Conservation (phyloP, 2,329 filamentous ascomycete genomes). For the Geosmithia putterillii region DNA sequence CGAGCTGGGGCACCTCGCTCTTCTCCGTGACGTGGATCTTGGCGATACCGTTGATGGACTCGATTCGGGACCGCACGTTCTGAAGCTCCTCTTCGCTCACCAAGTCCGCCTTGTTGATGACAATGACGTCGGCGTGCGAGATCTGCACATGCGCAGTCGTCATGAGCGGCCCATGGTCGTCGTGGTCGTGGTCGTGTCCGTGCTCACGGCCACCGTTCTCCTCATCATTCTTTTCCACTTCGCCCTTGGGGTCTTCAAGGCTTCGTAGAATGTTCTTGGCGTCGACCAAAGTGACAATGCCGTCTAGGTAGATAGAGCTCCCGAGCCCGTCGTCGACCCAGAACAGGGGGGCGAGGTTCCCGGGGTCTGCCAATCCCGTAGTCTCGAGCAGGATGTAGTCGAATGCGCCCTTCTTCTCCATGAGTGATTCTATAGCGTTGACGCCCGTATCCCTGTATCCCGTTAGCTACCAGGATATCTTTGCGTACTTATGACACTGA, state of each 20-base stretch:
- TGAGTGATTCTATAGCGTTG: slow-evolving; percentile 86
- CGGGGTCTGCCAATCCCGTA: slow-evolving; percentile 87
- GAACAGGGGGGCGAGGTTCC: slow-evolving; percentile 89
- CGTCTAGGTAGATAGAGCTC: slow-evolving; percentile 91
- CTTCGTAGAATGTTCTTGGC: slow-evolving; percentile 81
- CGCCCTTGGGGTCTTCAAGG: slow-evolving; percentile 58
- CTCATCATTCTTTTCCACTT: slow-evolving; percentile 38
- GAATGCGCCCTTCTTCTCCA: slow-evolving; percentile 87
- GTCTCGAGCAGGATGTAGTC: slow-evolving; percentile 98
- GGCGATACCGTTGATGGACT: slow-evolving; percentile 81
- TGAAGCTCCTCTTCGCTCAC: slow-evolving; percentile 59
- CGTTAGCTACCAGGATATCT: too few relatives aligned
- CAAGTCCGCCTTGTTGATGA: slow-evolving; percentile 88
- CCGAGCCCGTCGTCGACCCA: slow-evolving; percentile 96
- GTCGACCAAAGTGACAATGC: slow-evolving; percentile 91
- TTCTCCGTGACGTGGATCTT: slow-evolving; percentile 72
- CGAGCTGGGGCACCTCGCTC: slow-evolving; percentile 67
- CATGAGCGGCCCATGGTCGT: slow-evolving; percentile 41
- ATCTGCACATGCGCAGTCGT: slow-evolving; percentile 95
- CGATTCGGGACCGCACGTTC: slow-evolving; percentile 57
- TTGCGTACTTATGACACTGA: too few relatives aligned
- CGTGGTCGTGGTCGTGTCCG: slow-evolving; percentile 28
- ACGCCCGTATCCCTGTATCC: slow-evolving; percentile 71
- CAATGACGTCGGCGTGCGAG: slow-evolving; percentile 87
- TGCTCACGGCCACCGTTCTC: slow-evolving; percentile 21